phyloP scores from a whole-genome alignment of 176 grass and related monocot species.

The Bothriochloa decipiens region DNA sequence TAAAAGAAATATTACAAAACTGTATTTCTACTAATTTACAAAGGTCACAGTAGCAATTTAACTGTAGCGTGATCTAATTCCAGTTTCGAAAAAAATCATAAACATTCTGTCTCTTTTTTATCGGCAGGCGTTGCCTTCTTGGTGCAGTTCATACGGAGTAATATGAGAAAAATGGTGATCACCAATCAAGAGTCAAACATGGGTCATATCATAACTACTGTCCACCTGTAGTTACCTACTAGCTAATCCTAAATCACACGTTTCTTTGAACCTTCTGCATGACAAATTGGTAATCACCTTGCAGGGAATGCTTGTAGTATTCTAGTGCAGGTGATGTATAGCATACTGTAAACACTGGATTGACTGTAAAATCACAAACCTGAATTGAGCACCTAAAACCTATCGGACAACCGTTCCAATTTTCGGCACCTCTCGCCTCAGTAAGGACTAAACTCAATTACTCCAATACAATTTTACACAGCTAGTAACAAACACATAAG shows the following conservation, averaged over 20 bases:
- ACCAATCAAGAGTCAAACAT: neutral
- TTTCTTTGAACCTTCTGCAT: neutral
- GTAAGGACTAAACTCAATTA: neutral
- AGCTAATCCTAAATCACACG: neutral
- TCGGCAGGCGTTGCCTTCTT: neutral
- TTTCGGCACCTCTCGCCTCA: neutral
- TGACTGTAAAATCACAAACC: neutral
- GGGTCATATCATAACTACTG: neutral
- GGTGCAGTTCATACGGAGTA: neutral
- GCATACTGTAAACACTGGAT: neutral
- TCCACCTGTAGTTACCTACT: neutral
- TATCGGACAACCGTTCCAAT: neutral
- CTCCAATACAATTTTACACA: no score
- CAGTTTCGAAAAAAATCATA: neutral
- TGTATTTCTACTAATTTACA: neutral
- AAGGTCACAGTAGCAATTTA: neutral
- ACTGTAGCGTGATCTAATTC: neutral
- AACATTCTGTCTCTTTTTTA: neutral
- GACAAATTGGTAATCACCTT: neutral
- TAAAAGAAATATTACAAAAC: neutral
- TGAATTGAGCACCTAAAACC: neutral
- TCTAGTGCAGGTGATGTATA: neutral
- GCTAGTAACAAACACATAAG: neutral
- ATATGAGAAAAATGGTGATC: neutral
- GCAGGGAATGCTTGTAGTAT: no score